Evolutionary conservation across 495 filamentous ascomycete species (phyloP), one percentile per base, ranked within the genome.

Genomic region (Penicillium ucsense): DNA sequence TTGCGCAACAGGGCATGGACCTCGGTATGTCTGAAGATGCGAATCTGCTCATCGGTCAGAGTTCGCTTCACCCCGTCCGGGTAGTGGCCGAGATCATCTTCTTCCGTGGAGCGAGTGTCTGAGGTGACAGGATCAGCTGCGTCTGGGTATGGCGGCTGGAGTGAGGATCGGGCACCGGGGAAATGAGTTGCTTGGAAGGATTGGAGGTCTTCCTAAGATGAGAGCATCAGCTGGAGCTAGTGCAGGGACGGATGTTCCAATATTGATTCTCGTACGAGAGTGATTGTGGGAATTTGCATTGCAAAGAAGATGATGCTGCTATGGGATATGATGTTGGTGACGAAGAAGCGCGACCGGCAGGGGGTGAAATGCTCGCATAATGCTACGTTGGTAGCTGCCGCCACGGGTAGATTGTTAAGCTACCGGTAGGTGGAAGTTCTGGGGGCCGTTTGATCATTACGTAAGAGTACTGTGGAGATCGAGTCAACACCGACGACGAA

Each of bases 11-110:
- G 66, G 6, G 73, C 57, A 57, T 94, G 81, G 38, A 97, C 77
- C 66, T 98, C 92, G 9, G 84, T 92, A 60, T 92, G 85, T 48
- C 92, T 74, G 60, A 97, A 95, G 35, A 95, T 92, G 11, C 75
- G 80, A 38, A 96, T 87, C 66, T 98, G 85, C 47, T 87, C 86
- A 62, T 95, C 87, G 3, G 94, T 97, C 43, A 98, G 70, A 5
- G 89, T 95, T 5, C 94, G 82, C 62, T 94, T 94, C 45, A 81
- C 79, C 9, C 94, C 91, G 53, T 97, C 90, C 5, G 77, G 70
- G 59, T 96, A 98, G 64, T 89, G 92, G 27, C 90, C 94, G 8
- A 95, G 75, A 6, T 72, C 83, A 53, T 92, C 84, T 10, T 87
- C 82, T 12, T 83, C 76, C 4, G 76, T 71, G 11, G 72, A 54